phyloP scores from a whole-genome alignment of 768 basidiomycete species.

The Cyclocybe aegerita region DNA sequence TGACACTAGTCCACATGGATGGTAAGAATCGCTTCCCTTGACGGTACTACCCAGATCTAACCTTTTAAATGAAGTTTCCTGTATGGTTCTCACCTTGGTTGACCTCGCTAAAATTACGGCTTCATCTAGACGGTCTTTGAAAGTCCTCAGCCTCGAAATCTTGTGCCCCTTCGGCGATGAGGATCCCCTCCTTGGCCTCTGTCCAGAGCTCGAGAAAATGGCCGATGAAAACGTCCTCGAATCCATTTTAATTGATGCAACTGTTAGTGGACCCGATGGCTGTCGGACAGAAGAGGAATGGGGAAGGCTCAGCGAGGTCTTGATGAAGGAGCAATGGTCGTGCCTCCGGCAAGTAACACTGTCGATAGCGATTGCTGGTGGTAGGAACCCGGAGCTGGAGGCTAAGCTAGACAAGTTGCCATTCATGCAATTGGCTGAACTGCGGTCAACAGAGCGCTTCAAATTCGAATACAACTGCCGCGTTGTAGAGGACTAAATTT shows the following conservation, averaged over 20 bases:
- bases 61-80: too few species aligned
- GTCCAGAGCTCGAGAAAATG: conserved; percentile 5
- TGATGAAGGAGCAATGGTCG: conserved; percentile 4
- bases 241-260: neutral
- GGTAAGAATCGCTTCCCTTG: too few species aligned
- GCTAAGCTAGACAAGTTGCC: conserved; percentile 1
- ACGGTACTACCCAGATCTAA: too few species aligned
- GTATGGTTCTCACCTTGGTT: too few species aligned
- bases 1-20: too few species aligned
- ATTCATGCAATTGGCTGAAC: conserved; percentile 1
- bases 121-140: too few species aligned
- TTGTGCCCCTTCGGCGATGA: neutral
- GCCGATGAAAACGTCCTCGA: neutral
- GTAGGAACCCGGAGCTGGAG: neutral
- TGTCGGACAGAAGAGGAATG: conserved; percentile 3
- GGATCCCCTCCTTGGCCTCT: conserved; percentile 2
- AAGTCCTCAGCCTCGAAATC: too few species aligned
- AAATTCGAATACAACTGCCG: too few species aligned
- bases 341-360: conserved; percentile 4
- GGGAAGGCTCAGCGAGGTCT: conserved; percentile 2
- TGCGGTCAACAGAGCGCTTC: too few species aligned
- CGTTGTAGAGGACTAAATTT: too few species aligned
- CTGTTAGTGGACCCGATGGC: neutral
- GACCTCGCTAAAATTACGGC: too few species aligned
- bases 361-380: neutral